These are phyloP conservation scores for Nicotiana otophora DNA, from an alignment of 257 asterid species.

Conservation along the genomic window DNA sequence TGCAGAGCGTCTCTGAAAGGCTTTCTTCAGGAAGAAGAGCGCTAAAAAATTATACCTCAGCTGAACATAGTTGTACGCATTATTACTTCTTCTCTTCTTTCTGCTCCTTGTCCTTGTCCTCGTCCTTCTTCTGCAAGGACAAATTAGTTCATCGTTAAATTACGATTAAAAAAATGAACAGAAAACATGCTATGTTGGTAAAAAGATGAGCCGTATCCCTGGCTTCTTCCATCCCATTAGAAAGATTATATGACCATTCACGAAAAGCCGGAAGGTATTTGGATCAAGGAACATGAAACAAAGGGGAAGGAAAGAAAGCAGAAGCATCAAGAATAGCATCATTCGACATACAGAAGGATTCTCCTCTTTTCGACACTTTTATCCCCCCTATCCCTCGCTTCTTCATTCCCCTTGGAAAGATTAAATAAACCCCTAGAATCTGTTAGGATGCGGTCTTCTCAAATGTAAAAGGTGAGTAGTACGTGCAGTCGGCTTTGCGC, in stretches of 20 bases:
- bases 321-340: not conserved
- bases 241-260: not conserved
- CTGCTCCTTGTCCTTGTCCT: constrained; percentile 55
- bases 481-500: not conserved
- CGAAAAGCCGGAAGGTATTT: not conserved
- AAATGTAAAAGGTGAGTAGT: not conserved
- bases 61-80: constrained; percentile 8
- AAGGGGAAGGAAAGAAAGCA: not conserved
- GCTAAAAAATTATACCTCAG: not conserved
- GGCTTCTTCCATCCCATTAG: not conserved
- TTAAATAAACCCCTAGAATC: not conserved
- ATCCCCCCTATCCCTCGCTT: not conserved
- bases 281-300: not conserved
- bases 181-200: not conserved
- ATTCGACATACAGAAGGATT: not conserved
- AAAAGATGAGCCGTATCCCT: not conserved
- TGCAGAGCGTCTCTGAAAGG: not conserved
- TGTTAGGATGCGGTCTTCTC: not conserved
- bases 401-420: not conserved
- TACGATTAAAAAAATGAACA: not conserved
- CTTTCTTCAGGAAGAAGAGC: not conserved
- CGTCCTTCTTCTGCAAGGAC: constrained; percentile 47
- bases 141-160: not conserved
- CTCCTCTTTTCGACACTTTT: not conserved
- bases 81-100: constrained; percentile 58